Evolutionary conservation across 192 early-diverging fungal species (phyloP), one percentile per base, ranked within the genome.

Genomic region (Linnemannia elongata): DNA sequence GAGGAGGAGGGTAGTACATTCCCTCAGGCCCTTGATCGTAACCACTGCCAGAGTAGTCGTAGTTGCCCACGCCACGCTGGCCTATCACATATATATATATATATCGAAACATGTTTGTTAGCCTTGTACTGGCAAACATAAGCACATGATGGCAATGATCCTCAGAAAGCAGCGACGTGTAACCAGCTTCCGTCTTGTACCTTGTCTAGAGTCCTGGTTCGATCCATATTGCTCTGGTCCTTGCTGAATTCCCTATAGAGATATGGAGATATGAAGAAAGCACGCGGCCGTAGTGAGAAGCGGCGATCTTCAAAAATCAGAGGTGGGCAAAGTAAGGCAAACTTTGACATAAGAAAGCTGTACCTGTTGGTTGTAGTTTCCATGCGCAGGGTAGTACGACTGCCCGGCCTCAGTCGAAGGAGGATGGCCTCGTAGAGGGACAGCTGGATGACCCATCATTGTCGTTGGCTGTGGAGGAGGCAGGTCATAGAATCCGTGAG

Each of bases 21-120:
- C 82, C 82, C 38, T 79, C 77, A 4, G 57, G 54, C 30, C 77
- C 39, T 5, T 84, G 82, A 1, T 70, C 69, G 20, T 79, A 79
- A 1, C 6, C 38, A 39, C 38, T 39, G 6, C 33, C 63, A 0
- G 15, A 12, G 27, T 84, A 75, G 9, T 84, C 73, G n/a, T 55
- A 79, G 54, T 17, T 57, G 30, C 18, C 49, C 6, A 20, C 17
- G 36, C 55, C 6, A 22, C 12, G 33, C n/a, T 55, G 49, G 15
- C 30, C 35, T 60, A 22, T 36, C 12, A 13, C n/a, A 10, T 44
- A 72, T 0, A 38, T 24, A 10, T 44, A 72, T 0, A 38, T 24
- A n/a, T 35, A 42, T 24, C 18, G 44, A 24, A 3, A 27, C 22
- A 35, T 4, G 22, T 17, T 22, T 42, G 36, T 72, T 22, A 39